Evolutionary conservation across 2,329 filamentous ascomycete genomes (phyloP).

Genomic region (Mariannaea elegans): DNA sequence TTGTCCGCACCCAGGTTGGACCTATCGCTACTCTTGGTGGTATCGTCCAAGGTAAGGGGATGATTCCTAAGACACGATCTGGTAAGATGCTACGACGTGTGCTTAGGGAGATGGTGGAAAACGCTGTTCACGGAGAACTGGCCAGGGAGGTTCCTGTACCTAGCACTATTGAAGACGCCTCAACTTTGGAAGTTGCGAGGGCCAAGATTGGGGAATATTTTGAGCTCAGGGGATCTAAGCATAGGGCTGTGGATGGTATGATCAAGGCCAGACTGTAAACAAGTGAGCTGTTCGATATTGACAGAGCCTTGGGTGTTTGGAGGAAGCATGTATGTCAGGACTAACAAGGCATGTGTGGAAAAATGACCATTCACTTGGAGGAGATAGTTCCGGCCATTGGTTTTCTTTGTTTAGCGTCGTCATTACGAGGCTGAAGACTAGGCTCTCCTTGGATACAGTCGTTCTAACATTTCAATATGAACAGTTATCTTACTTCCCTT

Average conservation of each 20-base stretch:
- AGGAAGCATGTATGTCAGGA: not conserved
- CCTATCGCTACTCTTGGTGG: constrained; percentile 87
- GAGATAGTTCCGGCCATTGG: constrained; percentile 17
- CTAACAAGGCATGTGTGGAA: not conserved
- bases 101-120: constrained; percentile 83
- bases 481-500: not conserved
- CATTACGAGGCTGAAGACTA: constrained; percentile 13
- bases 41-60: constrained; percentile 82
- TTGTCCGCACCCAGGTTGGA: constrained; percentile 83
- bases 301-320: not conserved
- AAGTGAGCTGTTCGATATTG: not conserved
- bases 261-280: constrained; percentile 63
- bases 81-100: constrained; percentile 90
- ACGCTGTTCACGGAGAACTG: constrained; percentile 77
- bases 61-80: constrained; percentile 92
- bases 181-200: constrained; percentile 78
- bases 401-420: constrained; percentile 27
- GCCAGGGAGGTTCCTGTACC: constrained; percentile 78
- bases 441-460: constrained; percentile 9
- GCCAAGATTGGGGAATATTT: constrained; percentile 81
- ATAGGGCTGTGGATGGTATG: constrained; percentile 56
- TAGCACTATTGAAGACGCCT: constrained; percentile 83
- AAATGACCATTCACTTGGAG: constrained; percentile 14
- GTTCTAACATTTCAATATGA: not conserved
- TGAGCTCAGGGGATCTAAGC: constrained; percentile 53